Evolutionary conservation across 345 rosid species (phyloP).

Genomic region (Lagerstroemia speciosa): DNA sequence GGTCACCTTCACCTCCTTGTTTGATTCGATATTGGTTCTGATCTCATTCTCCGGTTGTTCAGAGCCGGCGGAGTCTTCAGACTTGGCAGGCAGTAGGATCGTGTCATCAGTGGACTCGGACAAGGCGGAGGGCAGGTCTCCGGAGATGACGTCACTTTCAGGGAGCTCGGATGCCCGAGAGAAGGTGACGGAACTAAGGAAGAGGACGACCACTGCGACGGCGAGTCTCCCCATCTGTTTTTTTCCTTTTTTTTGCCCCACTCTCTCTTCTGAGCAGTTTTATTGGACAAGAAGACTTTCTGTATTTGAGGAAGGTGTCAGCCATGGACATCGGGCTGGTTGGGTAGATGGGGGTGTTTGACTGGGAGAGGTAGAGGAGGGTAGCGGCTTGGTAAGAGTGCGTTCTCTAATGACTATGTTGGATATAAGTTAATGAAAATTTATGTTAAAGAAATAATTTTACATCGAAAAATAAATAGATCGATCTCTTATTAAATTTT

Average conservation of each 20-base stretch:
- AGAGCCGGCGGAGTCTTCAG: neutral
- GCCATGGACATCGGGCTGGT: too few species aligned
- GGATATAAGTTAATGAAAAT: too few species aligned
- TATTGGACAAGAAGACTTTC: neutral
- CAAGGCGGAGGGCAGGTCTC: neutral
- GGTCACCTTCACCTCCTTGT: constrained; percentile 3
- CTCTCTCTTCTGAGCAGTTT: neutral
- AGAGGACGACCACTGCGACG: constrained; percentile 13
- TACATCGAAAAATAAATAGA: too few species aligned
- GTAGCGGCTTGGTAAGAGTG: too few species aligned
- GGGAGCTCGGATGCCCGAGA: constrained; percentile 10
- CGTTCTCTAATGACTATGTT: too few species aligned
- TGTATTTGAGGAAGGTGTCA: neutral
- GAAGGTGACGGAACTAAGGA: constrained; percentile 14
- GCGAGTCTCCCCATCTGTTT: constrained; percentile 26
- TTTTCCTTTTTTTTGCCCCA: too few species aligned
- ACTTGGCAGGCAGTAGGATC: neutral
- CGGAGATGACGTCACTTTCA: neutral
- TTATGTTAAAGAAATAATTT: too few species aligned
- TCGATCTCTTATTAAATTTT: too few species aligned
- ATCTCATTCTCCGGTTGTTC: neutral
- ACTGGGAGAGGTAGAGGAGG: neutral
- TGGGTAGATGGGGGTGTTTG: neutral
- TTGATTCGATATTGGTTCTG: neutral
- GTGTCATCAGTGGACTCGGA: neutral